Evolutionary conservation across 208 protist species (phyloP).

Genomic region (Acanthamoeba royreba): DNA sequence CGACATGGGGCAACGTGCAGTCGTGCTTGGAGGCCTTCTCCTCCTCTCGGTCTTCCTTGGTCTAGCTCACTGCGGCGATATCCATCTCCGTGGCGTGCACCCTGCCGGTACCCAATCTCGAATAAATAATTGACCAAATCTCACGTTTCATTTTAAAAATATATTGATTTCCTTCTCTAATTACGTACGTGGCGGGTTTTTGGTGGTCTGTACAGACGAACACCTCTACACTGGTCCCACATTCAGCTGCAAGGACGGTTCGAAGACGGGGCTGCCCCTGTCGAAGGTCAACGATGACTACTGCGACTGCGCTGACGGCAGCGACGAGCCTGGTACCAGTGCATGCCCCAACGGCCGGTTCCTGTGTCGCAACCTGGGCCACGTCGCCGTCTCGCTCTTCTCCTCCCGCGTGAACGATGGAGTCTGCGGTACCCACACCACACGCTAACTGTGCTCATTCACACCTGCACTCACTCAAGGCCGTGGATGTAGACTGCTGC

Average conservation of each 20-base stretch:
- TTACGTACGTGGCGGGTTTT: neutral
- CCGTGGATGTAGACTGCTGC: slow-evolving; percentile 84
- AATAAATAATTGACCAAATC: too few species aligned
- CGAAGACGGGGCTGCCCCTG: neutral
- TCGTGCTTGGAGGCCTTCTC: too few species aligned
- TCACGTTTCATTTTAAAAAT: too few species aligned
- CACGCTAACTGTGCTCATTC: neutral
- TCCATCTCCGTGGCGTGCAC: neutral
- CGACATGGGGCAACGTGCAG: too few species aligned
- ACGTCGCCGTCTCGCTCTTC: slow-evolving; percentile 71
- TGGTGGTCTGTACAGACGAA: neutral
- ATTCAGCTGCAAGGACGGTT: slow-evolving; percentile 12
- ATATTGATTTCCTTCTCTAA: too few species aligned
- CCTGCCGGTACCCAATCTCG: neutral
- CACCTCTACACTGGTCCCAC: neutral
- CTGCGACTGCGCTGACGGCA: slow-evolving; percentile 93
- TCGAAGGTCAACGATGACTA: slow-evolving; percentile 91
- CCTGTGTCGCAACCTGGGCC: slow-evolving; percentile 83
- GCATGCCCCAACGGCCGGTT: slow-evolving; percentile 80
- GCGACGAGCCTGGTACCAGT: slow-evolving; percentile 90
- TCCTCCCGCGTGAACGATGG: slow-evolving; percentile 88
- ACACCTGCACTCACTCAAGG: neutral
- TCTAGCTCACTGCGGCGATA: too few species aligned
- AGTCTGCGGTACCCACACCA: slow-evolving; percentile 75
- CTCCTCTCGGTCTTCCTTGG: too few species aligned